Conservation (phyloP, 257 asterid species). For the Nemophila menziesii region DNA sequence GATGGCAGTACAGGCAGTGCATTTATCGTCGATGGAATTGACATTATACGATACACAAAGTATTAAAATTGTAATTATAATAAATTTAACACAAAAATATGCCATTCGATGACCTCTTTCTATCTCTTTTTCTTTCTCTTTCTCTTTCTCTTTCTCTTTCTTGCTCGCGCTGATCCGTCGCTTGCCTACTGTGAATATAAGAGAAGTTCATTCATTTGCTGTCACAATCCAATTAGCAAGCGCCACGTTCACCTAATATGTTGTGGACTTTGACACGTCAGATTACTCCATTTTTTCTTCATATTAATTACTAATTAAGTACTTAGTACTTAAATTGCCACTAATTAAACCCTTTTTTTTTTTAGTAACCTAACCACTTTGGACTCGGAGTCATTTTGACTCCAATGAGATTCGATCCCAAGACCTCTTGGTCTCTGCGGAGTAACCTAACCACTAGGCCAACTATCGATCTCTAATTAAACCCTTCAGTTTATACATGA, state of each 20-base stretch:
- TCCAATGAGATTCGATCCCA: too few species aligned
- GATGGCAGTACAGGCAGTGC: conserved; percentile 84
- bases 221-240: neutral
- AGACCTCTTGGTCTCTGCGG: too few species aligned
- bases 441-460: too few species aligned
- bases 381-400: too few species aligned
- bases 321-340: too few species aligned
- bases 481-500: too few species aligned
- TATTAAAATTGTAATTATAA: neutral
- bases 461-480: too few species aligned
- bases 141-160: neutral
- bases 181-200: neutral
- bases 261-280: conserved; percentile 2
- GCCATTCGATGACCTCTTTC: neutral
- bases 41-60: conserved; percentile 6
- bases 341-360: too few species aligned
- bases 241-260: neutral
- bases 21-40: conserved; percentile 59
- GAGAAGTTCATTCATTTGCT: neutral
- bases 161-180: neutral
- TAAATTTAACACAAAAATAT: neutral
- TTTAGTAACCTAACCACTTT: too few species aligned
- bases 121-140: neutral
- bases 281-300: too few species aligned
- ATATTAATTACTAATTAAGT: too few species aligned